A percentile compares a stretch with the other conserved stretches of the same genome.
Conservation (phyloP, 2,329 filamentous ascomycete genomes). For the Tympanopsis confertula region DNA sequence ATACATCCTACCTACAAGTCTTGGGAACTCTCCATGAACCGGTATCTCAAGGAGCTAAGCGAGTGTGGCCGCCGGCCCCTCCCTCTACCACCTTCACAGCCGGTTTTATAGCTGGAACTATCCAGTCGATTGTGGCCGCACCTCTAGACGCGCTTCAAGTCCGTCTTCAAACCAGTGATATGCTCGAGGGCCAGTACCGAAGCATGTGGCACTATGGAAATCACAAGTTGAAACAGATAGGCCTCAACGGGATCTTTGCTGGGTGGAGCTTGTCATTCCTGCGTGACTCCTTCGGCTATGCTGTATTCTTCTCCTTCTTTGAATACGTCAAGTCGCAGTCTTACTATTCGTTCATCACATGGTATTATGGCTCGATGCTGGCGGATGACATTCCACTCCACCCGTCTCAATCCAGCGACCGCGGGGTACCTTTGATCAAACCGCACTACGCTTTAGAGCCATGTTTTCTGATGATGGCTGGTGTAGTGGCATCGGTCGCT, state of each 20-base stretch:
- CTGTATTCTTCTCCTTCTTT: slow-evolving; percentile 50
- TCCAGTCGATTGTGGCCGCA: slow-evolving; percentile 50
- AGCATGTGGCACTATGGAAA: slow-evolving; percentile 53
- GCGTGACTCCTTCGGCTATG: slow-evolving; percentile 48
- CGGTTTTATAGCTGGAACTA: slow-evolving; percentile 43
- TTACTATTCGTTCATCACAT: slow-evolving; percentile 48
- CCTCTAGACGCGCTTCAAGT: slow-evolving; percentile 53
- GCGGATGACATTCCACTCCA: background rate
- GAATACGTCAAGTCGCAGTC: slow-evolving; percentile 51
- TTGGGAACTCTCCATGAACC: slow-evolving; percentile 45
- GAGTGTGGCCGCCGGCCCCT: slow-evolving; percentile 45
- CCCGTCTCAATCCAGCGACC: slow-evolving; percentile 8
- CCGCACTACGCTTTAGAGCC: slow-evolving; percentile 55
- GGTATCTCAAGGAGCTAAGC: slow-evolving; percentile 40
- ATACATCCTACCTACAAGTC: slow-evolving; percentile 50
- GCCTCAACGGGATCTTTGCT: slow-evolving; percentile 47
- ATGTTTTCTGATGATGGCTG: slow-evolving; percentile 45
- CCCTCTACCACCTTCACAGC: slow-evolving; percentile 41
- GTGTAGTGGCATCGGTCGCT: slow-evolving; percentile 41
- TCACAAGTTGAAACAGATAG: slow-evolving; percentile 45
- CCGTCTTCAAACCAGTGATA: slow-evolving; percentile 45
- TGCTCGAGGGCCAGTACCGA: slow-evolving; percentile 44
- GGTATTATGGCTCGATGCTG: slow-evolving; percentile 33
- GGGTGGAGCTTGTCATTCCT: slow-evolving; percentile 47
- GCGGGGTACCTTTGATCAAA: slow-evolving; percentile 32